A percentile compares a stretch with the other conserved stretches of the same genome.
These are phyloP conservation scores for Nothophoma quercina DNA, from an alignment of 2,329 filamentous ascomycete genomes.

Conservation along the genomic window DNA sequence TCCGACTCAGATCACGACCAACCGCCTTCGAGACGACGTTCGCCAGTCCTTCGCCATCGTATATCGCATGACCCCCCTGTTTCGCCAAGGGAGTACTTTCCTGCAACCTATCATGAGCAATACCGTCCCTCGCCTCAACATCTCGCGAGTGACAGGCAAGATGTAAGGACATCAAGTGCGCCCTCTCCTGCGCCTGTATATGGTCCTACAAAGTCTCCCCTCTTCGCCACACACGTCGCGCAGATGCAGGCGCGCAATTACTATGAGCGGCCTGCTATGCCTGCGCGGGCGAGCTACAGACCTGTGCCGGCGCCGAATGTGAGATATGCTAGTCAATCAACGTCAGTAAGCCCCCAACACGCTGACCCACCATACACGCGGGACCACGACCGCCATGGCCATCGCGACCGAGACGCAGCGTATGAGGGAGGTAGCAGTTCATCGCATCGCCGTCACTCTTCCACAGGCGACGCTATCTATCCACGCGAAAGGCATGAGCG, in stretches of 20 bases:
- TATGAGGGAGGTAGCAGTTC: constrained; percentile 15
- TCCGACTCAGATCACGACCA: constrained; percentile 43
- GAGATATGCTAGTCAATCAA: constrained; percentile 32
- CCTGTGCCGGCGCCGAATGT: constrained; percentile 29
- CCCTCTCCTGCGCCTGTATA: constrained; percentile 46
- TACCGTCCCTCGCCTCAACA: constrained; percentile 39
- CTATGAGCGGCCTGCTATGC: constrained; percentile 41
- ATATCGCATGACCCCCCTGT: constrained; percentile 53
- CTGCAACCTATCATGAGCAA: constrained; percentile 42
- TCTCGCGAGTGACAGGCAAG: constrained; percentile 19
- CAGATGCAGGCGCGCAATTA: constrained; percentile 46
- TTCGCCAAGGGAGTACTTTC: constrained; percentile 50
- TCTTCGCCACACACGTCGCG: constrained; percentile 58
- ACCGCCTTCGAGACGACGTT: constrained; percentile 34
- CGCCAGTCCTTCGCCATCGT: constrained; percentile 48
- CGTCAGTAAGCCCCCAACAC: constrained; percentile 30
- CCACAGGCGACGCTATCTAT: constrained; percentile 37
- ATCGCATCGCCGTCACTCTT: constrained; percentile 29
- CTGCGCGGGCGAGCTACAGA: constrained; percentile 35
- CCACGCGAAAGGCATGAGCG: constrained; percentile 31
- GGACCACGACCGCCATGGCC: constrained; percentile 24
- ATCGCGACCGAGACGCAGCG: constrained; percentile 13
- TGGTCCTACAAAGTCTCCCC: constrained; percentile 54
- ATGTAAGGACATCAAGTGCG: constrained; percentile 26
- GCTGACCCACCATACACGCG: constrained; percentile 31